Conservation (phyloP, 768 basidiomycete genomes). For the Pleurotus platypus region DNA sequence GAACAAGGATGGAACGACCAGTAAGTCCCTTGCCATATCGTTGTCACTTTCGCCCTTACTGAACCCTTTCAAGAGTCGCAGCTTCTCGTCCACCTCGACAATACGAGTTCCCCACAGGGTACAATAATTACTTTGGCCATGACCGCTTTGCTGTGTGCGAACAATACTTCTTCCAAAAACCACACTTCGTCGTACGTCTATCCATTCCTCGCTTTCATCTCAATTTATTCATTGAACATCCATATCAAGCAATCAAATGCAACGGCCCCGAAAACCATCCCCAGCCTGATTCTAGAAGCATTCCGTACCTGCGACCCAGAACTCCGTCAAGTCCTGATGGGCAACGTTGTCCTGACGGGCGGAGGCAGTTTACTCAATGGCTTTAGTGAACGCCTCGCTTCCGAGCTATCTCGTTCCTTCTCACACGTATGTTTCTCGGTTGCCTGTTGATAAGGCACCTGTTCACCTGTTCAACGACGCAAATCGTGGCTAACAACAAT, state of each 20-base stretch:
- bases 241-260: slow-evolving; percentile 48
- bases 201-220: neutral
- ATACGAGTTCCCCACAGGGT: slow-evolving; percentile 97
- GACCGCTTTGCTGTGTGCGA: slow-evolving; percentile 87
- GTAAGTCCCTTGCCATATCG: slow-evolving; percentile 34
- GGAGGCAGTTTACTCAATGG: slow-evolving; percentile 87
- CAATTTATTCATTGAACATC: neutral
- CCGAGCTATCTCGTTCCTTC: slow-evolving; percentile 72
- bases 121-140: slow-evolving; percentile 73
- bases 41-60: too few relatives aligned
- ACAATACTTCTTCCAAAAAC: slow-evolving; percentile 79
- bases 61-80: slow-evolving; percentile 44
- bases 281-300: slow-evolving; percentile 71
- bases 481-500: neutral
- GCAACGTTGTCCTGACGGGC: slow-evolving; percentile 95
- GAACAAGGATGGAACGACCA: slow-evolving; percentile 89
- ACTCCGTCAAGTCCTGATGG: slow-evolving; percentile 82
- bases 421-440: slow-evolving; percentile 59
- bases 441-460: too few relatives aligned
- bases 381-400: slow-evolving; percentile 76
- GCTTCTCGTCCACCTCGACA: slow-evolving; percentile 53
- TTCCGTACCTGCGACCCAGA: slow-evolving; percentile 89
- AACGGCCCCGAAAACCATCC: slow-evolving; percentile 71
- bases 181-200: slow-evolving; percentile 44
- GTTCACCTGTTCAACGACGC: neutral